These are phyloP conservation scores for Seiridium unicorne DNA, from an alignment of 2,329 filamentous ascomycete genomes.

Conservation along the genomic window DNA sequence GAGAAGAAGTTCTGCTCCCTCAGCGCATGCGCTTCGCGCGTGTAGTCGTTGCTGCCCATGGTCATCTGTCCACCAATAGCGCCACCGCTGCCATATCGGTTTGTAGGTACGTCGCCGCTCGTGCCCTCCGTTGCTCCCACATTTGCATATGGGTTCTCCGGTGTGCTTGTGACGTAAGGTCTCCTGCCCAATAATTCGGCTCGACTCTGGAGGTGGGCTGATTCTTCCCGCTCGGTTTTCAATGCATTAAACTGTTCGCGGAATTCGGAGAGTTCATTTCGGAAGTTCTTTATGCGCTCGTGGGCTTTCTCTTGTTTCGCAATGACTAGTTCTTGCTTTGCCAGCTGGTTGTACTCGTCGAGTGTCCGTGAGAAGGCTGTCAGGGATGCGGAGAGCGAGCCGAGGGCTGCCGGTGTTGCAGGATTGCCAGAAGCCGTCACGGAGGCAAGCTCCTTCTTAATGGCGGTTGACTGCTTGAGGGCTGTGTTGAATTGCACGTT, in stretches of 20 bases:
- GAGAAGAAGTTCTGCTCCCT: slow-evolving; percentile 87
- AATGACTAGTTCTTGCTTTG: slow-evolving; percentile 84
- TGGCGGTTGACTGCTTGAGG: slow-evolving; percentile 77
- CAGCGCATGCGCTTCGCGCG: slow-evolving; percentile 78
- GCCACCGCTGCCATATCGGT: slow-evolving; percentile 36
- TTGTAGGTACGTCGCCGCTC: slow-evolving; percentile 36
- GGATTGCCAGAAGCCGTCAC: slow-evolving; percentile 58
- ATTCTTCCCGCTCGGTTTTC: slow-evolving; percentile 75
- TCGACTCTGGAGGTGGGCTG: slow-evolving; percentile 63
- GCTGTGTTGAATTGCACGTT: slow-evolving; percentile 86
- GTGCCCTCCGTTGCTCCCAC: slow-evolving; percentile 27
- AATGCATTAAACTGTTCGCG: slow-evolving; percentile 74
- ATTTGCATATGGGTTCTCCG: slow-evolving; percentile 90
- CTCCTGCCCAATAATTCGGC: slow-evolving; percentile 82
- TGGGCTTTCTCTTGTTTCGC: slow-evolving; percentile 90
- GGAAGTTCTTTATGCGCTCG: slow-evolving; percentile 83
- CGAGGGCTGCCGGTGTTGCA: slow-evolving; percentile 54
- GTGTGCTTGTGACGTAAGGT: slow-evolving; percentile 74
- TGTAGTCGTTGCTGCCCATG: slow-evolving; percentile 59
- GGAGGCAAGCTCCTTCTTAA: slow-evolving; percentile 73
- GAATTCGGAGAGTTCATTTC: slow-evolving; percentile 77
- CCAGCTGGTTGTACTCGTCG: slow-evolving; percentile 85
- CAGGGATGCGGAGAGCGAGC: slow-evolving; percentile 69
- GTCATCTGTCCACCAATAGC: slow-evolving; percentile 34
- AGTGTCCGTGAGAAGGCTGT: slow-evolving; percentile 81